Conservation (phyloP, 2,329 filamentous ascomycete genomes). For the Phialophora chinensis region DNA sequence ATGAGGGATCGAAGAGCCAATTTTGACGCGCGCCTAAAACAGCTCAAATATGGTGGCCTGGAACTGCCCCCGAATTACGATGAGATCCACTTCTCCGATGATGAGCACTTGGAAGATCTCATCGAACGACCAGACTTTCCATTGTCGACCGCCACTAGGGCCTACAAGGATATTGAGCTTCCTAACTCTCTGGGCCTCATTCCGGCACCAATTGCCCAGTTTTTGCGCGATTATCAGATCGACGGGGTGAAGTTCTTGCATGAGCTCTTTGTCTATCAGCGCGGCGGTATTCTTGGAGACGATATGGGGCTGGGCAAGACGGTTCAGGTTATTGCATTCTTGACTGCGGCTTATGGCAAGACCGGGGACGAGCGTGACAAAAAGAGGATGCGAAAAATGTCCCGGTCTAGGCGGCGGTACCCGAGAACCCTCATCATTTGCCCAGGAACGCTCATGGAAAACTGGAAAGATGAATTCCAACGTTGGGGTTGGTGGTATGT, state of each 20-base stretch:
- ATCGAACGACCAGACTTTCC: constrained; percentile 73
- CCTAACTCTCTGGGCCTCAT: constrained; percentile 79
- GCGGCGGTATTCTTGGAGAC: constrained; percentile 87
- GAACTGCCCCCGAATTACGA: constrained; percentile 78
- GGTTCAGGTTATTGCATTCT: constrained; percentile 90
- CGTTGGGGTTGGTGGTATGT: constrained; percentile 97
- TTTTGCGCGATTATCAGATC: constrained; percentile 89
- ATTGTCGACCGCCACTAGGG: constrained; percentile 66
- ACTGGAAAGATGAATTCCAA: constrained; percentile 85
- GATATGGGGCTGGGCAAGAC: constrained; percentile 99
- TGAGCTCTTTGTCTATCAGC: constrained; percentile 86
- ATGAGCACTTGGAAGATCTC: constrained; percentile 66
- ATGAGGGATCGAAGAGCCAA: constrained; percentile 68
- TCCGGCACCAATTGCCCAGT: constrained; percentile 87
- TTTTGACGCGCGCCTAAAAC: constrained; percentile 69
- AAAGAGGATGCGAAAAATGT: constrained; percentile 86
- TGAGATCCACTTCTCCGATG: constrained; percentile 76
- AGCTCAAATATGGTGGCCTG: constrained; percentile 70
- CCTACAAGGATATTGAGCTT: constrained; percentile 76
- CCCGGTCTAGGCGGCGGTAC: constrained; percentile 74
- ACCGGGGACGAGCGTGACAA: constrained; percentile 84
- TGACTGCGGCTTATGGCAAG: constrained; percentile 92
- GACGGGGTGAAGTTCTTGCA: constrained; percentile 85
- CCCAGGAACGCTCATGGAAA: constrained; percentile 83
- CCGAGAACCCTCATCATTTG: constrained; percentile 84